A percentile compares a stretch with the other conserved stretches of the same genome.
Evolutionary conservation across 2,329 filamentous ascomycete genomes (phyloP).

Genomic region (Malbranchea cinnamomea): DNA sequence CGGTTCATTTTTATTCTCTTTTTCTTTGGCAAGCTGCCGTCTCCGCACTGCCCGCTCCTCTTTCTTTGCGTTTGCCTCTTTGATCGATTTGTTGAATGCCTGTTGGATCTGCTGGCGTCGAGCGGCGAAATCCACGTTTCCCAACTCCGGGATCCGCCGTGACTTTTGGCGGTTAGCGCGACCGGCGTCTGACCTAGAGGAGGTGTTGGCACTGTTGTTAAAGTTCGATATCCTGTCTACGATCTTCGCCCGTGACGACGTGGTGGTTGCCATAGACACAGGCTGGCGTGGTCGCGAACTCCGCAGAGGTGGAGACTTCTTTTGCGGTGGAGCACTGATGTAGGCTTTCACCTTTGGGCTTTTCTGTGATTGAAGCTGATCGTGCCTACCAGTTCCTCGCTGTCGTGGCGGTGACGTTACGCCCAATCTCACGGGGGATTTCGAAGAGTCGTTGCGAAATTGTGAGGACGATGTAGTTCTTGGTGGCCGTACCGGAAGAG

Average conservation of each 20-base stretch:
- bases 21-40: slow-evolving; percentile 14
- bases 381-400: slow-evolving; percentile 19
- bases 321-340: slow-evolving; percentile 54
- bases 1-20: slow-evolving; percentile 6
- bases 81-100: slow-evolving; percentile 71
- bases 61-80: slow-evolving; percentile 40
- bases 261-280: slow-evolving; percentile 59
- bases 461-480: slow-evolving; percentile 5
- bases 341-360: slow-evolving; percentile 55
- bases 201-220: slow-evolving; percentile 22
- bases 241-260: slow-evolving; percentile 52
- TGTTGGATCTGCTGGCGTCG: slow-evolving; percentile 68
- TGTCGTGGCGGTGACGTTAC: slow-evolving; percentile 22
- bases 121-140: slow-evolving; percentile 72
- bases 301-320: slow-evolving; percentile 56
- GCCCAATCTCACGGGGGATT: slow-evolving; percentile 1
- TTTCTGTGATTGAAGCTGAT: slow-evolving; percentile 29
- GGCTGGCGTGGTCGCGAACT: slow-evolving; percentile 71
- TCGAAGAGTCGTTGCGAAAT: not conserved
- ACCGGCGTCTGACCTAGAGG: slow-evolving; percentile 18
- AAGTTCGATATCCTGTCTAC: slow-evolving; percentile 40
- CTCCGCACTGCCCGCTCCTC: slow-evolving; percentile 29
- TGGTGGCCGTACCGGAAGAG: slow-evolving; percentile 16
- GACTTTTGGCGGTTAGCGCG: slow-evolving; percentile 20
- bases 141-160: slow-evolving; percentile 43